phyloP scores from a whole-genome alignment of 1,284 basidiomycete genomes.

The Irpex sp. region DNA sequence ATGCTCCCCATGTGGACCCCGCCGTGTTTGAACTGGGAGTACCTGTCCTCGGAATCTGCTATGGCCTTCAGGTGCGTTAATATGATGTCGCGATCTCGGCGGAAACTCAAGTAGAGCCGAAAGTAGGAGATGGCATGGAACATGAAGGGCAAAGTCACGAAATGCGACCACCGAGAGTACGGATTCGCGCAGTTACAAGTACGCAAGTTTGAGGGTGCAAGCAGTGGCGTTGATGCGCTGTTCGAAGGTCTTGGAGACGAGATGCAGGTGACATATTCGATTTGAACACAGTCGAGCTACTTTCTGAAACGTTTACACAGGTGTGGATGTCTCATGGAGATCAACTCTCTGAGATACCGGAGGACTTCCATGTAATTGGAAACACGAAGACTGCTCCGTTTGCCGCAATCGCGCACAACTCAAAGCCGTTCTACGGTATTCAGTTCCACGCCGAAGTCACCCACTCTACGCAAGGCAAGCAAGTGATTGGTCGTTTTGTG shows the following conservation, averaged over 20 bases:
- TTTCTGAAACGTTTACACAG: conserved; percentile 36
- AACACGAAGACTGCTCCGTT: conserved; percentile 87
- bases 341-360: conserved; percentile 82
- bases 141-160: conserved; percentile 83
- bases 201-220: conserved; percentile 49
- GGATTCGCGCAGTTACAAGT: conserved; percentile 86
- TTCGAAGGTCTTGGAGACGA: conserved; percentile 84
- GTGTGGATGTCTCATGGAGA: conserved; percentile 99
- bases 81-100: background rate
- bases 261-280: conserved; percentile 61
- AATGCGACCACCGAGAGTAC: conserved; percentile 93
- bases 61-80: conserved; percentile 81
- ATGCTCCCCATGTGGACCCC: conserved; percentile 93
- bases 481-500: conserved; percentile 89
- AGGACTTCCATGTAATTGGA: conserved; percentile 87
- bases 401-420: conserved; percentile 90
- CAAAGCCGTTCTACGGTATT: conserved; percentile 92
- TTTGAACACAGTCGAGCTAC: background rate
- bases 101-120: background rate
- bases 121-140: conserved; percentile 90
- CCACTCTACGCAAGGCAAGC: conserved; percentile 88
- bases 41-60: conserved; percentile 96
- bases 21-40: conserved; percentile 91
- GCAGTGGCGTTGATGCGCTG: conserved; percentile 59
- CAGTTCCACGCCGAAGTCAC: conserved; percentile 99